Evolutionary conservation across 805 yeast species (phyloP).

Genomic region (Millerozyma acaciae): DNA sequence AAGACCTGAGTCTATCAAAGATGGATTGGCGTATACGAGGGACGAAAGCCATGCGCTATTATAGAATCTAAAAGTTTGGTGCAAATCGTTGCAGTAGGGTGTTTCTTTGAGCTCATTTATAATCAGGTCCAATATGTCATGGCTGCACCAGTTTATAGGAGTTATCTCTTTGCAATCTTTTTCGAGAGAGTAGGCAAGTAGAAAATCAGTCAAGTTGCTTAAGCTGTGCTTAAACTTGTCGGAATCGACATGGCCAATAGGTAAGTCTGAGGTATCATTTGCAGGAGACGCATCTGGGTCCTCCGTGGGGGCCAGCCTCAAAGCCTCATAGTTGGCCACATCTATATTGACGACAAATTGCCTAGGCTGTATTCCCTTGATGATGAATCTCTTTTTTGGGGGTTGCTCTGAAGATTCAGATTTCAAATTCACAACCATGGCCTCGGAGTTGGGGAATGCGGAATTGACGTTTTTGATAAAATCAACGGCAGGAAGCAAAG

Average conservation of each 20-base stretch:
- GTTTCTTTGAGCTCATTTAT: conserved; percentile 22
- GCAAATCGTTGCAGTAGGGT: conserved; percentile 15
- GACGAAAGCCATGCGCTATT: conserved; percentile 40
- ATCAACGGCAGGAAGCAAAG: conserved; percentile 87
- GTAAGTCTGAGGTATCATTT: conserved; percentile 12
- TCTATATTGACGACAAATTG: conserved; percentile 47
- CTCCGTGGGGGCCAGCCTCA: conserved; percentile 21
- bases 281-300: conserved; percentile 6
- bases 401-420: conserved; percentile 36
- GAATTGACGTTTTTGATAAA: conserved; percentile 90
- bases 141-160: conserved; percentile 27
- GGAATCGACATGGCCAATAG: conserved; percentile 35
- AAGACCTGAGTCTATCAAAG: conserved; percentile 31
- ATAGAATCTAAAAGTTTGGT: conserved; percentile 31
- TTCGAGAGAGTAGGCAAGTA: conserved; percentile 17
- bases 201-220: conserved; percentile 17
- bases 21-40: conserved; percentile 38
- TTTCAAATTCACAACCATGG: conserved; percentile 79
- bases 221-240: conserved; percentile 29
- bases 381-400: conserved; percentile 76
- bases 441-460: conserved; percentile 84
- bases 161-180: conserved; percentile 14
- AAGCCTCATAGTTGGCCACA: conserved; percentile 41
- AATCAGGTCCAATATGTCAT: conserved; percentile 32
- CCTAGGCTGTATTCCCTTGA: conserved; percentile 92